Base-by-base conservation (phyloP, 495 filamentous ascomycete species). In the Neohortaea acidophila region DNA sequence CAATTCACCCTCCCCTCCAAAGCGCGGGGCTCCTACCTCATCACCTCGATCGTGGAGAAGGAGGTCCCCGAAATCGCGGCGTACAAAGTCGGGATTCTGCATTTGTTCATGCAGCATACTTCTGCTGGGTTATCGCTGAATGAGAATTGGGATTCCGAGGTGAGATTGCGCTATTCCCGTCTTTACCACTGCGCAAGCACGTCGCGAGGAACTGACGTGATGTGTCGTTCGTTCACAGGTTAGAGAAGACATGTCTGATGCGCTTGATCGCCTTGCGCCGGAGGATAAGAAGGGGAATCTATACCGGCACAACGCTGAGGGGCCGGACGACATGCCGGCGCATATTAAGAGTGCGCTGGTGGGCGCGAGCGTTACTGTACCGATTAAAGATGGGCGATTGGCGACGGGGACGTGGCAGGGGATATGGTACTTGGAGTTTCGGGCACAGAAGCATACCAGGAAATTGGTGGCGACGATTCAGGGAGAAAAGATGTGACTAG, bases 351-450 rank as follows among this genome's bases (percentile, higher is more conserved):
- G 75, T 27, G 75, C 84, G 0, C 59, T 97, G 30, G 74, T 96
- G 36, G 89, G 89, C 9, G 81, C 84, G 12, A 86, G 75, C 38
- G 75, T 97, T 4, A 83, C 73, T 4, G 77, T 97, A 36, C 89
- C 91, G 4, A 91, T 97, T 53, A 74, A 68, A 43, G 73, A 97
- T 49, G 89, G 89, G 8, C 74, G 69, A 48, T 57, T 97, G 55
- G 70, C 69, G 47, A 72, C 63, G 29, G 76, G 76, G 17, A 81
- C 76, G 5, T 81, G 76, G 79, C 76, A 81, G 58, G 85, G 89
- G 0, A 84, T 96, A 39, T 97, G 85, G 84, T 86, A 87, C 55
- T 57, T 94, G 48, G 89, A 97, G 59, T 97, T 97, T 56, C 65
- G 89, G 41, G 70, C 70, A 2, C 62, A 63, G 36, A 81, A 69